These are phyloP conservation scores for Dorcoceras hygrometricum DNA, from an alignment of 257 asterid species.

Conservation along the genomic window DNA sequence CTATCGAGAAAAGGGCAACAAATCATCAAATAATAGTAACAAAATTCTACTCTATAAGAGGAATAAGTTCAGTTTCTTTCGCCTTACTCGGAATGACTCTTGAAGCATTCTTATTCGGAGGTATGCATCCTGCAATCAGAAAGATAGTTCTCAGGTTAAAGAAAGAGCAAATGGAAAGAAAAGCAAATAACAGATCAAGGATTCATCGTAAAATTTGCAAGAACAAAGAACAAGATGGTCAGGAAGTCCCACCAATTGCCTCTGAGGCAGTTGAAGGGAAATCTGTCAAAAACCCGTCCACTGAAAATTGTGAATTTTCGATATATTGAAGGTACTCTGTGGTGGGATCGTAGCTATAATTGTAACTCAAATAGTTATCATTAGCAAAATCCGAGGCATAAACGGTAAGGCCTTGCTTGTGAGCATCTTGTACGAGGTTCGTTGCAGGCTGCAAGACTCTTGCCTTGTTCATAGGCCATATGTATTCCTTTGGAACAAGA, in stretches of 20 bases:
- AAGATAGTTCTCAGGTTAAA: conserved; percentile 11
- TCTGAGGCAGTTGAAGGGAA: conserved; percentile 85
- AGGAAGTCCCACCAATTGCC: conserved; percentile 56
- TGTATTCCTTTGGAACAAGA: conserved; percentile 72
- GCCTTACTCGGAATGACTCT: conserved; percentile 49
- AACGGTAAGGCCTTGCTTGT: conserved; percentile 64
- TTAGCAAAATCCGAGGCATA: conserved; percentile 79
- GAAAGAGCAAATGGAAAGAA: not conserved
- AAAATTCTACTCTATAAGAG: not conserved
- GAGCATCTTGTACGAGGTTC: conserved; percentile 71
- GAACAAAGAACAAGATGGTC: not conserved
- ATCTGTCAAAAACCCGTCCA: conserved; percentile 79
- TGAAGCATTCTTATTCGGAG: conserved; percentile 48
- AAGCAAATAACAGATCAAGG: not conserved
- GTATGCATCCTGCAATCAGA: conserved; percentile 63
- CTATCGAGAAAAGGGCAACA: conserved; percentile 25
- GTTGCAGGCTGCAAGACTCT: conserved; percentile 61
- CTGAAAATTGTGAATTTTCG: conserved; percentile 62
- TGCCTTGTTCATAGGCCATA: conserved; percentile 57
- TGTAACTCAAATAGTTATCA: conserved; percentile 60
- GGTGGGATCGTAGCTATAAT: conserved; percentile 82
- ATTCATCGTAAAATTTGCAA: not conserved
- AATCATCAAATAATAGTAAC: not conserved
- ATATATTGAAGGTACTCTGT: conserved; percentile 67
- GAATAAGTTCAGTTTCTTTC: not conserved